Evolutionary conservation across 2,329 filamentous ascomycete species (phyloP).

Genomic region (Exophiala viscosa): DNA sequence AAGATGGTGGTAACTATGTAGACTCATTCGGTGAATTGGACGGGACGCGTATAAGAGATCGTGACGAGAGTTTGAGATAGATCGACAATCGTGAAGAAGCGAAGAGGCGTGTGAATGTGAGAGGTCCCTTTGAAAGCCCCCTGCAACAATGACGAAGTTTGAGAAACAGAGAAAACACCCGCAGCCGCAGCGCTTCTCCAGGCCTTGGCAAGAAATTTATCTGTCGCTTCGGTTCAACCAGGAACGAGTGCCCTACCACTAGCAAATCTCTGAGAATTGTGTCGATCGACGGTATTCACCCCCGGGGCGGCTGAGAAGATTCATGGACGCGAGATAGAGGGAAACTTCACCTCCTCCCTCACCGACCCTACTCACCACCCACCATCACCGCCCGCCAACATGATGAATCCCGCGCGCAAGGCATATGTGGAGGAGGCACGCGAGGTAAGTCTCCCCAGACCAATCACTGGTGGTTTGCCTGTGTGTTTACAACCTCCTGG

Average conservation of each 20-base stretch:
- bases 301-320: too few relatives aligned
- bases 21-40: background rate
- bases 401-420: slow-evolving; percentile 81
- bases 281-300: too few relatives aligned
- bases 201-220: slow-evolving; percentile 3
- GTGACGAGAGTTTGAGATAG: too few relatives aligned
- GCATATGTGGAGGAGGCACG: slow-evolving; percentile 88
- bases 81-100: too few relatives aligned
- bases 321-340: background rate
- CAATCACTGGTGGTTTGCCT: slow-evolving; percentile 1
- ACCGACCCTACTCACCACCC: background rate
- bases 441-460: slow-evolving; percentile 53
- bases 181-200: background rate
- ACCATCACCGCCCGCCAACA: slow-evolving; percentile 32
- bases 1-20: slow-evolving; percentile 1
- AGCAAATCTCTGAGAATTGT: too few relatives aligned
- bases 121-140: too few relatives aligned
- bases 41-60: background rate
- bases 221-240: too few relatives aligned
- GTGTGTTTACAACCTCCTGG: slow-evolving; percentile 23
- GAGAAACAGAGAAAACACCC: background rate
- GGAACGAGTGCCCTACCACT: too few relatives aligned
- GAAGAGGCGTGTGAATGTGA: too few relatives aligned
- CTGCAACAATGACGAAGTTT: background rate
- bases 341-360: background rate